Evolutionary conservation across 176 grass and related monocot species (phyloP), one percentile per base, ranked within the genome.

Genomic region (Raddia guianensis): DNA sequence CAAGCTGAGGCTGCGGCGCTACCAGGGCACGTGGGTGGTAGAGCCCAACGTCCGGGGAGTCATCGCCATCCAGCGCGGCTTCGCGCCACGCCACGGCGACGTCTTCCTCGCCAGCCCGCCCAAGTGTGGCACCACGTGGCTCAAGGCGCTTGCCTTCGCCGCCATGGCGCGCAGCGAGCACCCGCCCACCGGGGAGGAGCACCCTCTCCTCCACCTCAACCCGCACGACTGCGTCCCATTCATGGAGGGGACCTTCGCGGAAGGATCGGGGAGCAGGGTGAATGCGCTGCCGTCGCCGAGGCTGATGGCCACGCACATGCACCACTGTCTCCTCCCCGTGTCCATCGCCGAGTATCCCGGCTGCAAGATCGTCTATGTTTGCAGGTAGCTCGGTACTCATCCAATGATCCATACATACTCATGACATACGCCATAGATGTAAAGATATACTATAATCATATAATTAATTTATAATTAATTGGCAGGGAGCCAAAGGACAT

Each of bases 81-180:
- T 83, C 40, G 16, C 9, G 12, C 14, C 68, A 5, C 80, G 20
- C 7, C 7, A 55, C 8, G 59, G 12, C 19, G 70, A 83, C 40
- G 34, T 83, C 11, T n/a, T 70, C 16, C 40, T 70, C 3, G 67
- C 43, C 0, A 52, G 68, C 37, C 37, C 37, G 37, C 88, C 73
- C 52, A 90, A 90, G 80, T 86, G 70, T 56, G 83, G 88, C 56
- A 82, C 83, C 20, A 86, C 83, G 42, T 82, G 85, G 70, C 70
- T 74, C 8, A 73, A 73, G 33, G 78, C 88, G 5, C 67, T 79
- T 14, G 20, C 67, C 2, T 85, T 85, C 67, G 83, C 83, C 75
- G 4, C 4, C 54, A 74, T 83, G 68, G 63, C 69, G 6, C 53
- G 80, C 46, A 11, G 12, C 0, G 10, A 4, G 5, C 37, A 73